A percentile compares a stretch with the other conserved stretches of the same genome.
Evolutionary conservation across 1,284 basidiomycete species (phyloP).

Genomic region (Sanghuangporus weigelae): DNA sequence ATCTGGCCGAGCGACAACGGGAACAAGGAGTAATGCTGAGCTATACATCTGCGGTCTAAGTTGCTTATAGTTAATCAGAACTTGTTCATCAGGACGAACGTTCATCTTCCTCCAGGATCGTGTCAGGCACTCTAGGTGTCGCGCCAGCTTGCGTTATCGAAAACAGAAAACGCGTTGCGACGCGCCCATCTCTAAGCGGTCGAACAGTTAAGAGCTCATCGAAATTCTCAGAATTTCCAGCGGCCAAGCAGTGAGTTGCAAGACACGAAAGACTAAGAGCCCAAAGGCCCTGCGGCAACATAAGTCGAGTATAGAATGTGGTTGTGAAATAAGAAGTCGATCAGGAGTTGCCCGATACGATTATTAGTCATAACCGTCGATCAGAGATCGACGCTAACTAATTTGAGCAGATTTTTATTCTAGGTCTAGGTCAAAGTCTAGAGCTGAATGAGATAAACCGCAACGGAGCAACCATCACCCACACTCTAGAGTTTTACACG

Average conservation of each 20-base stretch:
- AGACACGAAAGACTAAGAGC: not conserved
- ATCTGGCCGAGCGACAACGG: slow-evolving; percentile 85
- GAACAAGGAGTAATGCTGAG: slow-evolving; percentile 81
- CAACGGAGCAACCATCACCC: too few species aligned
- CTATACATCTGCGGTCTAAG: slow-evolving; percentile 27
- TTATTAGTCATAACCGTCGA: too few species aligned
- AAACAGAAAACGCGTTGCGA: slow-evolving; percentile 83
- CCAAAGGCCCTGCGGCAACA: not conserved
- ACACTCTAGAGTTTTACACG: too few species aligned
- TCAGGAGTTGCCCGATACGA: too few species aligned
- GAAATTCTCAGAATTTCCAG: slow-evolving; percentile 40
- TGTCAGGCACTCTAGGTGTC: slow-evolving; percentile 48
- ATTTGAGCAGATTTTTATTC: too few species aligned
- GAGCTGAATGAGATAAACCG: too few species aligned
- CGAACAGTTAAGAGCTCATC: slow-evolving; percentile 70
- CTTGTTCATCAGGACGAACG: slow-evolving; percentile 31
- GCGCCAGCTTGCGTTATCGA: slow-evolving; percentile 55
- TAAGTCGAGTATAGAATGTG: not conserved
- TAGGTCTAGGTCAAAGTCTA: too few species aligned
- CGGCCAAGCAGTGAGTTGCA: not conserved
- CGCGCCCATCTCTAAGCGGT: slow-evolving; percentile 79
- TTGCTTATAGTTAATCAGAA: not conserved
- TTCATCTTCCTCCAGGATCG: slow-evolving; percentile 44
- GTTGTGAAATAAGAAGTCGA: not conserved
- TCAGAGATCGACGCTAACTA: too few species aligned